phyloP scores from a whole-genome alignment of 2,329 filamentous ascomycete species.

The Hymenoscyphus salicellus region DNA sequence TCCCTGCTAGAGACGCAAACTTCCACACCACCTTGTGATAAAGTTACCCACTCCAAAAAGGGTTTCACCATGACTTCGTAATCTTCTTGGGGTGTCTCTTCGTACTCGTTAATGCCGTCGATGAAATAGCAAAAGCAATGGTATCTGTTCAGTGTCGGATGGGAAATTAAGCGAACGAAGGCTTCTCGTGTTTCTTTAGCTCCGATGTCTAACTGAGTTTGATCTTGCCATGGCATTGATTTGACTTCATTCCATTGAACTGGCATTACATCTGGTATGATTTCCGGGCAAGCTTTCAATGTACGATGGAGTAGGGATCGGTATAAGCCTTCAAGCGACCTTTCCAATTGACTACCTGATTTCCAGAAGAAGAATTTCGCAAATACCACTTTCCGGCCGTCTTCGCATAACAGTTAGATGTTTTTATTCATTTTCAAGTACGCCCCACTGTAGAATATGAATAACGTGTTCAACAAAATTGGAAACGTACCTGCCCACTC shows the following conservation, averaged over 20 bases:
- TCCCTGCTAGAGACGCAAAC: neutral
- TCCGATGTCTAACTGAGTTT: neutral
- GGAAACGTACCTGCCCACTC: neutral
- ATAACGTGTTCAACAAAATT: neutral
- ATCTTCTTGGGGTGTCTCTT: neutral
- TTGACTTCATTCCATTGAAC: neutral
- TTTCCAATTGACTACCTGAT: neutral
- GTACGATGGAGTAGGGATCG: neutral
- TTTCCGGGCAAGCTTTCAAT: neutral
- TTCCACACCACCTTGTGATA: neutral
- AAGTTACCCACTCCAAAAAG: neutral
- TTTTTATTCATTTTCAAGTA: too few species aligned
- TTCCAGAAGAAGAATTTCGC: conserved; percentile 2
- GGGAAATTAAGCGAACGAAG: neutral
- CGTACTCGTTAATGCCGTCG: neutral
- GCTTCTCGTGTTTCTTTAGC: neutral
- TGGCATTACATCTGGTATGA: neutral
- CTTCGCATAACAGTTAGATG: neutral
- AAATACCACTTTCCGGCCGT: neutral
- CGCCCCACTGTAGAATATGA: neutral
- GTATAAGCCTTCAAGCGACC: neutral
- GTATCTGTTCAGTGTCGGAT: neutral
- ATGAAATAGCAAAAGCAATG: neutral
- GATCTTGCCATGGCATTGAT: neutral
- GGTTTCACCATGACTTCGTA: neutral